Evolutionary conservation across 2,329 filamentous ascomycete genomes (phyloP).

Genomic region (Alternaria tenuissima): DNA sequence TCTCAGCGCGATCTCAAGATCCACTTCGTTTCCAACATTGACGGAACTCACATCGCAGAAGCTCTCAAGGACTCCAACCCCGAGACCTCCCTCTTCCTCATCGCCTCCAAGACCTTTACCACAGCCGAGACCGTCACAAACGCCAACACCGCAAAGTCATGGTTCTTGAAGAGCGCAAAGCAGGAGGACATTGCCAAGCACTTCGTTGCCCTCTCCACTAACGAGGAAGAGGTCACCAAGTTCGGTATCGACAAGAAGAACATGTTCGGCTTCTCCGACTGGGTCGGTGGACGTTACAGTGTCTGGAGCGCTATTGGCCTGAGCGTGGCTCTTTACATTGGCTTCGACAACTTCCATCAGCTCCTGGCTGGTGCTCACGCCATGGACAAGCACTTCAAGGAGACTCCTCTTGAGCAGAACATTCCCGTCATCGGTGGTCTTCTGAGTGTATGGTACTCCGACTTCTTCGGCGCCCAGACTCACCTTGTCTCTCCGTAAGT

Average conservation of each 20-base stretch:
- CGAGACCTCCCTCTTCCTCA: slow-evolving; percentile 97
- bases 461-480: slow-evolving; percentile 98
- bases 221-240: slow-evolving; percentile 93
- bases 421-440: slow-evolving; percentile 93
- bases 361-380: slow-evolving; percentile 94
- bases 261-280: slow-evolving; percentile 99
- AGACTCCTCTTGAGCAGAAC: slow-evolving; percentile 90
- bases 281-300: slow-evolving; percentile 97
- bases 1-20: slow-evolving; percentile 84
- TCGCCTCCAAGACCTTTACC: slow-evolving; percentile 99
- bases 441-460: slow-evolving; percentile 96
- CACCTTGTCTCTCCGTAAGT: slow-evolving; percentile 93
- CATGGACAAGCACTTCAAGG: slow-evolving; percentile 98
- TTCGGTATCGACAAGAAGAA: slow-evolving; percentile 99
- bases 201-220: slow-evolving; percentile 97
- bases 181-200: slow-evolving; percentile 90
- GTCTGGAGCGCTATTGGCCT: slow-evolving; percentile 99
- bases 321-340: slow-evolving; percentile 92
- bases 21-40: slow-evolving; percentile 99
- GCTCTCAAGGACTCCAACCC: slow-evolving; percentile 87
- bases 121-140: slow-evolving; percentile 98
- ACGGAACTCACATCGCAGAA: slow-evolving; percentile 97
- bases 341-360: slow-evolving; percentile 96
- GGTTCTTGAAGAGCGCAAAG: slow-evolving; percentile 90
- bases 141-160: slow-evolving; percentile 94